Conservation (phyloP, 2,329 filamentous ascomycete genomes). For the Trichoderma atrobrunneum region DNA sequence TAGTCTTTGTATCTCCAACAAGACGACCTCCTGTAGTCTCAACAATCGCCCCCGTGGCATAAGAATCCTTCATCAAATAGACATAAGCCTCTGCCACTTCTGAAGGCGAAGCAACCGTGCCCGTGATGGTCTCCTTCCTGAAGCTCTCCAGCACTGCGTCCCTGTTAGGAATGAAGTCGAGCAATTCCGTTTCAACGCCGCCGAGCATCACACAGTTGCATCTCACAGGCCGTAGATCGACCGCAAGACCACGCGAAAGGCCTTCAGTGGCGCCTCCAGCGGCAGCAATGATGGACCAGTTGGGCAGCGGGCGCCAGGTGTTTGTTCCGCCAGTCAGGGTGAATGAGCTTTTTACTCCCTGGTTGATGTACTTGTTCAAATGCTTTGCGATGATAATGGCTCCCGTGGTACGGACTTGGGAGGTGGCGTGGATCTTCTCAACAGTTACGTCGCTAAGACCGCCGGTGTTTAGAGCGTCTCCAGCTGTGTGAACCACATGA, state of each 20-base stretch:
- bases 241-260: constrained; percentile 54
- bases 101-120: constrained; percentile 33
- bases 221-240: constrained; percentile 61
- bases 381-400: constrained; percentile 53
- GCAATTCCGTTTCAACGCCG: constrained; percentile 46
- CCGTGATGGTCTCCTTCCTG: constrained; percentile 23
- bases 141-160: constrained; percentile 19
- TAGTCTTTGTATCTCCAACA: constrained; percentile 26
- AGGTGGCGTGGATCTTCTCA: constrained; percentile 38
- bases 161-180: constrained; percentile 23
- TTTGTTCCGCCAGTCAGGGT: constrained; percentile 56
- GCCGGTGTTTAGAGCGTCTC: constrained; percentile 38
- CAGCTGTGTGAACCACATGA: constrained; percentile 58
- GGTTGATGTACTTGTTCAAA: constrained; percentile 42
- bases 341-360: constrained; percentile 44
- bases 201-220: constrained; percentile 63
- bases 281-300: constrained; percentile 49
- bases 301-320: constrained; percentile 48
- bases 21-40: constrained; percentile 27
- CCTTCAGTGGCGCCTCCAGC: constrained; percentile 51
- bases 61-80: constrained; percentile 43
- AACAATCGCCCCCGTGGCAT: constrained; percentile 35
- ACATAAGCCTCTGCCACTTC: constrained; percentile 45
- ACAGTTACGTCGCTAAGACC: constrained; percentile 42
- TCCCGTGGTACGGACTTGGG: constrained; percentile 50